Evolutionary conservation across 441 rosid genomes (phyloP), one percentile per base, ranked within the genome.

Genomic region (Populus hybrid): DNA sequence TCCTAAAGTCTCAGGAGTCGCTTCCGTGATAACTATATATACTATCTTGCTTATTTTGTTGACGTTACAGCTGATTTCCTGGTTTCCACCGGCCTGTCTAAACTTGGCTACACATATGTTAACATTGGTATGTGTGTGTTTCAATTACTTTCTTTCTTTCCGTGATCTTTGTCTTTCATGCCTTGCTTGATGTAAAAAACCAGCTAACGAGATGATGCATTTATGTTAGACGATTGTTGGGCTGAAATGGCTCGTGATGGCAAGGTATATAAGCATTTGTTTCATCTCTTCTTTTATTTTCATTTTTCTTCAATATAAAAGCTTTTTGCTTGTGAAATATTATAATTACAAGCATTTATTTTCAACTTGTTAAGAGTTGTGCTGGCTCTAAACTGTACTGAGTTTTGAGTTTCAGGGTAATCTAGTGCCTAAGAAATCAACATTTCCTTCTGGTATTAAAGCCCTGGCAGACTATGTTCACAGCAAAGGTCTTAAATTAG

Each of bases 141-240:
- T 38, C 38, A 30, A 61, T 65, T 24, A 16, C 63, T 70, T 6
- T 67, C 69, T 26, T 14, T 61, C 75, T 38, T 26, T 64, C 32
- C 0, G 1, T 42, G 26, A 16, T 73, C 21, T 36, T 21, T 59
- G 6, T 36, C 35, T 28, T 16, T 36, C 63, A 67, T 36, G 53
- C n/a, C 30, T 78, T 42, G 69, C 70, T 75, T 10, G 20, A 24
- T 67, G 36, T 38, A 59, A 53, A 23, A 28, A 42, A 6, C 38
- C 38, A 71, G 61, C 11, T 21, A 23, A 72, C 79, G 82, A 61
- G 80, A 72, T 32, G 76, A 71, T 78, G 78, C 75, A 75, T 77
- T 74, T 69, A 40, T 75, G 20, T 46, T 46, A 96, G 99, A 96
- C 89, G 99, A 95, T 84, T 95, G 99, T 78, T 95, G 99, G 99